Evolutionary conservation across 2,329 filamentous ascomycete genomes (phyloP).

Genomic region (Diplodia intermedia): DNA sequence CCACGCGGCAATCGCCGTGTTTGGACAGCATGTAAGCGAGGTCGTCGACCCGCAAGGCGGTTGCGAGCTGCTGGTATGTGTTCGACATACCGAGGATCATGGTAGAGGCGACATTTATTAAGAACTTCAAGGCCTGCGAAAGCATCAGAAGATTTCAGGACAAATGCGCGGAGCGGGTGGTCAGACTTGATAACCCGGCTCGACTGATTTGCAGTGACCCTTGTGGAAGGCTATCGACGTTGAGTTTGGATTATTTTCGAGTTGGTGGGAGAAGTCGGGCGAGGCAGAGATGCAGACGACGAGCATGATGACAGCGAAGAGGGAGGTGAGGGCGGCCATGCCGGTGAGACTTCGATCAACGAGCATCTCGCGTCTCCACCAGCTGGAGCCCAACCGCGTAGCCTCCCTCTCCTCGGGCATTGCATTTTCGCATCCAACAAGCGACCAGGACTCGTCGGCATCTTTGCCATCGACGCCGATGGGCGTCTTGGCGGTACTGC

Average conservation of each 20-base stretch:
- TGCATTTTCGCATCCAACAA: not conserved
- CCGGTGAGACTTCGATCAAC: conserved; percentile 41
- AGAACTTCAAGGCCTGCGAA: conserved; percentile 31
- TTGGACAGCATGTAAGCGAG: not conserved
- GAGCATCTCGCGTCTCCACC: conserved; percentile 43
- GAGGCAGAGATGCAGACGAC: not conserved
- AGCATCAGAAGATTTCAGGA: not conserved
- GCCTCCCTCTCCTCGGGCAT: conserved; percentile 4
- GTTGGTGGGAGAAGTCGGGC: not conserved
- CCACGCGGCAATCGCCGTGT: conserved; percentile 2
- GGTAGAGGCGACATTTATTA: conserved; percentile 42
- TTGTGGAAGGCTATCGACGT: not conserved
- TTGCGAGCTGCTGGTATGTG: conserved; percentile 44
- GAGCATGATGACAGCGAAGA: conserved; percentile 34
- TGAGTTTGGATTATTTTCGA: not conserved
- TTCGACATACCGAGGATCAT: conserved; percentile 44
- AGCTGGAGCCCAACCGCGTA: conserved; percentile 25
- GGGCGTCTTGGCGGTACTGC: not conserved
- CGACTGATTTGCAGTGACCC: not conserved
- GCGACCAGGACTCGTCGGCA: not conserved
- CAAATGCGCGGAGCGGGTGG: not conserved
- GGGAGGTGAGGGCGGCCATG: conserved; percentile 39
- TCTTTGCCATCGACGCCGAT: not conserved
- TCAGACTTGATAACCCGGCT: not conserved
- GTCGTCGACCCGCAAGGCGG: conserved; percentile 37